A percentile compares a stretch with the other conserved stretches of the same genome.
Evolutionary conservation across 768 basidiomycete species (phyloP).

Genomic region (Amanita pallidorosea): DNA sequence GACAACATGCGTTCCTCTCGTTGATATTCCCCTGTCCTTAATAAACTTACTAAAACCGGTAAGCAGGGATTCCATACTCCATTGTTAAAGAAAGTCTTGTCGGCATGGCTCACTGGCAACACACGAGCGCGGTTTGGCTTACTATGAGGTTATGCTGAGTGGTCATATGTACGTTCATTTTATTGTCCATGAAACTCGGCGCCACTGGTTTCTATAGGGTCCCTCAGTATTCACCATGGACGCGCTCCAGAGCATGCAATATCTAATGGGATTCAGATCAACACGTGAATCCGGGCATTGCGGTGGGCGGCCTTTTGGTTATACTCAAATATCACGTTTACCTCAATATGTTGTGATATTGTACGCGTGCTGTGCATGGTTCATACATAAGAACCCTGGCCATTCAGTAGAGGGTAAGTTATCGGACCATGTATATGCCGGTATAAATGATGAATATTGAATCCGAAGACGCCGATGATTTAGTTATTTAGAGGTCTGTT

Average conservation of each 20-base stretch:
- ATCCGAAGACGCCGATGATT: too few relatives aligned
- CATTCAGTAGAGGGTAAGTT: too few relatives aligned
- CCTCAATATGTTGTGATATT: too few relatives aligned
- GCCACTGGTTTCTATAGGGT: constrained; percentile 27
- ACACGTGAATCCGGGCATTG: constrained; percentile 19
- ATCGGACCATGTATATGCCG: too few relatives aligned
- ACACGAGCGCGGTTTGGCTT: constrained; percentile 61
- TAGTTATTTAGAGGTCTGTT: too few relatives aligned
- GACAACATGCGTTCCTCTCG: constrained; percentile 23
- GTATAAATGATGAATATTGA: too few relatives aligned
- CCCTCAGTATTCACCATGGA: constrained; percentile 61
- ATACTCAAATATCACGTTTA: too few relatives aligned
- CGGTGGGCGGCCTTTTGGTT: too few relatives aligned
- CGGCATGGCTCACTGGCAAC: constrained; percentile 55
- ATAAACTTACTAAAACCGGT: too few relatives aligned
- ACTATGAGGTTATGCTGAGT: constrained; percentile 53
- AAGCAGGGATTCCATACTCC: constrained; percentile 63
- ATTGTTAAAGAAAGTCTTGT: constrained; percentile 57
- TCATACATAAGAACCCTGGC: too few relatives aligned
- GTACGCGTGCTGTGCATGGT: too few relatives aligned
- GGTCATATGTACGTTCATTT: constrained; percentile 55
- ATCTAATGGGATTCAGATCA: constrained; percentile 50
- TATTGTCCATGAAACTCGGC: not conserved
- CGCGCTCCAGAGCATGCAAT: constrained; percentile 65
- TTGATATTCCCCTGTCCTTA: not conserved